Evolutionary conservation across 2,329 filamentous ascomycete genomes (phyloP), one percentile per base, ranked within the genome.

Genomic region (Aspergillus sojae): DNA sequence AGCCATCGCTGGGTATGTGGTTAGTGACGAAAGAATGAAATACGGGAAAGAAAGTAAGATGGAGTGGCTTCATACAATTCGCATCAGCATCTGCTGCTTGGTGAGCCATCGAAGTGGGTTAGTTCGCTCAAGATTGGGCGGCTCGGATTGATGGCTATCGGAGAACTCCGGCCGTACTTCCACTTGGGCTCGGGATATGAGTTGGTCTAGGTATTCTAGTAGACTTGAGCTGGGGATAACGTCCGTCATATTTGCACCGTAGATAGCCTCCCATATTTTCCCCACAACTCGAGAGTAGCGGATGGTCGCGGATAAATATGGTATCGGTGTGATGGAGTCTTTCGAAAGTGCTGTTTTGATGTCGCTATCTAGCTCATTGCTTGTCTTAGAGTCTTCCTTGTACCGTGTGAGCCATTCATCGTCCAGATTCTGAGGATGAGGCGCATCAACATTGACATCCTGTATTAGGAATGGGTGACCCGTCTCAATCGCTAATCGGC

Each of bases 391-490:
- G 19, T 60, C 34, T 2, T 65, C 50, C 14, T 52, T 23, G 28
- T 52, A 39, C 16, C 10, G 43, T 3, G 46, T 63, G 23, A 71
- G 68, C 62, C 58, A 64, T 14, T 65, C 61, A 58, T 70, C 68
- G 26, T 62, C 62, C 23, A 71, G 55, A 14, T 65, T 34, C 30
- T 50, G 67, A 11, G 71, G 71, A 5, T 66, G 52, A 11, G 59
- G 64, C 2, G 68, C 66, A 43, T 72, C 68, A 10, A 71, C 62
- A 26, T 73, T 72, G 1, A 69, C 34, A 34, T 73, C 70, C 32
- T 71, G 70, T 14, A 73, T 71, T 1, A 73, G 23, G n/a, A 72
- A 71, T 9, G 71, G 71, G 21, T 67, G 71, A 5, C 70, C 71
- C 0, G 68, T 72, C 36, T 72, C 70, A 39, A 72, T 68, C 6